These are phyloP conservation scores for Colletotrichum viniferum DNA, from an alignment of 2,329 filamentous ascomycete species.

Conservation along the genomic window DNA sequence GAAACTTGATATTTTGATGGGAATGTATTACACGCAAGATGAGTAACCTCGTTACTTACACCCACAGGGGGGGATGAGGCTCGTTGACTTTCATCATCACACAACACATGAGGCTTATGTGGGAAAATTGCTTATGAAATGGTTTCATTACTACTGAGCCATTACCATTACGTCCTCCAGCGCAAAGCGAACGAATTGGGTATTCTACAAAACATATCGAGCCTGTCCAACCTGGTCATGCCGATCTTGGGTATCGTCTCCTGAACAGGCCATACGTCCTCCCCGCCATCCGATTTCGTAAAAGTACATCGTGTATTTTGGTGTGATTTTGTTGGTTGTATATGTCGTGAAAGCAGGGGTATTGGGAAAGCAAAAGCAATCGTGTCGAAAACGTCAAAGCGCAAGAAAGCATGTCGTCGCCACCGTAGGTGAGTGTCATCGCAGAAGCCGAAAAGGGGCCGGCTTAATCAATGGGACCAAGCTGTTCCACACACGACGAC, in stretches of 20 bases:
- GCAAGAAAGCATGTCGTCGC: background rate
- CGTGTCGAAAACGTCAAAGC: slow-evolving; percentile 1
- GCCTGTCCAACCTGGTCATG: background rate
- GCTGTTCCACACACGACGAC: slow-evolving; percentile 16
- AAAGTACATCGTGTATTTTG: background rate
- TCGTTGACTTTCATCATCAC: background rate
- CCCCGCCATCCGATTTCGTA: background rate
- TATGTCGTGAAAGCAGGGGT: slow-evolving; percentile 2
- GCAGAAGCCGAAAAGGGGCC: background rate
- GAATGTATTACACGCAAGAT: background rate
- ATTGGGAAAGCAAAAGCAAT: slow-evolving; percentile 8
- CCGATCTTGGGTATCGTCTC: slow-evolving; percentile 8
- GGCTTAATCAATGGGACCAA: slow-evolving; percentile 18
- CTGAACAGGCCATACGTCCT: background rate
- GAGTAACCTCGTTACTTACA: background rate
- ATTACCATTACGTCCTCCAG: background rate
- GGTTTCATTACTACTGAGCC: background rate
- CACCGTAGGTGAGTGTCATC: background rate
- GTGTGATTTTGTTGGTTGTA: background rate
- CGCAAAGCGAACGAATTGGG: background rate
- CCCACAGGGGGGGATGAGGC: background rate
- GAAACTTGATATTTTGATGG: background rate
- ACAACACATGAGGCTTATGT: background rate
- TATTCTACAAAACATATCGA: background rate
- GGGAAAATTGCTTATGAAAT: background rate